A percentile compares a stretch with the other conserved stretches of the same genome.
Conservation (phyloP, 1,284 basidiomycete genomes). For the Xerocomus amazonicus region DNA sequence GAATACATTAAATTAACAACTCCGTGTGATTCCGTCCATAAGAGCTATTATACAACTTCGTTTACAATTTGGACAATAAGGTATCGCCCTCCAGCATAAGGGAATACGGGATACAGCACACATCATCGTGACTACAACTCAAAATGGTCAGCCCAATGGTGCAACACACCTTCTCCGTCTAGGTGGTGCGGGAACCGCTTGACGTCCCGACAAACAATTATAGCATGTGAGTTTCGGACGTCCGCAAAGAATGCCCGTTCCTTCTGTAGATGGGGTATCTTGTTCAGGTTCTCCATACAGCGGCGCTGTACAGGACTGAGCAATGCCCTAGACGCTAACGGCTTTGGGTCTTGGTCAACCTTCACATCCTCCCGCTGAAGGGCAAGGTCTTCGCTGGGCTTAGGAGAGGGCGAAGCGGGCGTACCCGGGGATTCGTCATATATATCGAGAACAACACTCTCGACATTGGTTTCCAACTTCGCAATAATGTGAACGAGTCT, state of each 20-base stretch:
- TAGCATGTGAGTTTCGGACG: slow-evolving; percentile 61
- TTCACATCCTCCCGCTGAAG: slow-evolving; percentile 5
- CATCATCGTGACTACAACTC: slow-evolving; percentile 28
- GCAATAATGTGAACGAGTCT: slow-evolving; percentile 53
- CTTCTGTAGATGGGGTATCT: slow-evolving; percentile 63
- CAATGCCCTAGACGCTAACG: slow-evolving; percentile 39
- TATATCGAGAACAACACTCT: slow-evolving; percentile 44
- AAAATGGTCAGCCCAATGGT: slow-evolving; percentile 72
- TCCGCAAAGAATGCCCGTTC: slow-evolving; percentile 58
- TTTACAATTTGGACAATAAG: background rate
- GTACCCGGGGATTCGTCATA: slow-evolving; percentile 20
- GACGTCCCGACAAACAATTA: slow-evolving; percentile 65
- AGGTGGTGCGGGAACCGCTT: slow-evolving; percentile 54
- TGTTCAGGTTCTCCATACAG: slow-evolving; percentile 52
- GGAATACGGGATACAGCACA: background rate
- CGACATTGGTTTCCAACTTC: slow-evolving; percentile 55
- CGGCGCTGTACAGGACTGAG: slow-evolving; percentile 56
- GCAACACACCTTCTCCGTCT: slow-evolving; percentile 58
- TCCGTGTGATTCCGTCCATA: background rate
- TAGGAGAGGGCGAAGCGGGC: slow-evolving; percentile 1
- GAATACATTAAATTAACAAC: background rate
- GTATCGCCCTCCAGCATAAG: background rate
- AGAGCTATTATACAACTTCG: background rate
- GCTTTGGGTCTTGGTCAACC: slow-evolving; percentile 9
- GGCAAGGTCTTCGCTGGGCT: background rate